Base-by-base conservation (phyloP, 2,329 filamentous ascomycete species). In the Cercospora zeae-maydis region DNA sequence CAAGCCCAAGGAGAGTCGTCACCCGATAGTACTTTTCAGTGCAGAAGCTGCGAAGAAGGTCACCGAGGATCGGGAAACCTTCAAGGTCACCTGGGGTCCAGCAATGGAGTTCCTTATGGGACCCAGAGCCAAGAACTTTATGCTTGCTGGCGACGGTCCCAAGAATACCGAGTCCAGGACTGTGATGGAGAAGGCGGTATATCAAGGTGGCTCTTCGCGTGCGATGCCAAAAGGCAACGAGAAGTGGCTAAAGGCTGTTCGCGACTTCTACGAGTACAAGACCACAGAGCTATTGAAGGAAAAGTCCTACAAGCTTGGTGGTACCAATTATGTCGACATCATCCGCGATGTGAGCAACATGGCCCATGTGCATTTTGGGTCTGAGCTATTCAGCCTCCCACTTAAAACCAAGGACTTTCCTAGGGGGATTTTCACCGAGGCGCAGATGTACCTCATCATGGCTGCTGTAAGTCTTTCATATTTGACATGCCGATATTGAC, bases 381-480 rank as follows among this genome's bases (percentile, higher is more conserved):
- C 83, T 0, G 80, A 81, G 59, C 72, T 86, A 24, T 86, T 85
- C 74, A 80, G 79, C 66, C 73, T 86, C 6, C 83, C 84, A 0
- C 72, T 86, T 33, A 85, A 85, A 72, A 84, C 82, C 0, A 77
- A 79, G 2, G 76, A 80, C 3, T 78, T 80, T 16, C 82, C 72
- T 74, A 56, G 58, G 31, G 83, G 82, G 14, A 73, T 84, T 33
- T 84, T 83, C 69, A 82, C 80, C 1, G 83, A 85, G 67, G 73
- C 78, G 11, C 80, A 86, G 63, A 74, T 86, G 13, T 83, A 84
- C 67, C 74, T 81, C 60, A 77, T 85, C 67, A 78, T 85, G 76
- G 77, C 81, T 5, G 75, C 79, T 31, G 78, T 59, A 51, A 52
- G 57, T 59, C 13, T 11, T 14, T 19, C 1, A 47, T 24, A 13